These are phyloP conservation scores for Pleurozium schreberi DNA, from an alignment of 225 moss, liverwort and hornwort genomes.

Conservation along the genomic window DNA sequence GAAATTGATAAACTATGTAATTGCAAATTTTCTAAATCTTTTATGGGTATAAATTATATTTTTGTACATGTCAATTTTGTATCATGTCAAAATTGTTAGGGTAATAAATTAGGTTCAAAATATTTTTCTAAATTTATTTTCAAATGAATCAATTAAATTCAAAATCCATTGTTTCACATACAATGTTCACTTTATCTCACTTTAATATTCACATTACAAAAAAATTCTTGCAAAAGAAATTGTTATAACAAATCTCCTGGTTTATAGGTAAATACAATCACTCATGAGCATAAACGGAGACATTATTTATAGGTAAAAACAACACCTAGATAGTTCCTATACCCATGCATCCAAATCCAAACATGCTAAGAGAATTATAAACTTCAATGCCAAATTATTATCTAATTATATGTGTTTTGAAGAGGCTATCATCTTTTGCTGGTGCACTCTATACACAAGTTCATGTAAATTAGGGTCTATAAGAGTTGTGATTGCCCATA, in stretches of 20 bases:
- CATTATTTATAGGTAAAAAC: not conserved
- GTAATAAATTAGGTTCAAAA: not conserved
- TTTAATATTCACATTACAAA: not conserved
- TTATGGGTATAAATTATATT: not conserved
- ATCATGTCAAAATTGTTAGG: not conserved
- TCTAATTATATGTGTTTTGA: not conserved
- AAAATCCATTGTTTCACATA: not conserved
- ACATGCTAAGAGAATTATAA: too few relatives aligned
- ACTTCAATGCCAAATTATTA: not conserved
- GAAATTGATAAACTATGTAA: not conserved
- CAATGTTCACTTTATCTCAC: not conserved
- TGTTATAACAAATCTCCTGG: not conserved
- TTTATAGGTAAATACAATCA: fast-evolving
- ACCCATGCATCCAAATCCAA: not conserved
- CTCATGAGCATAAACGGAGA: not conserved
- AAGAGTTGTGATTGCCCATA: not conserved
- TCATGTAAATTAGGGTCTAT: fast-evolving
- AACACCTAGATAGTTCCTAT: too few relatives aligned
- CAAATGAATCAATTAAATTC: too few relatives aligned
- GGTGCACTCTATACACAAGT: fast-evolving
- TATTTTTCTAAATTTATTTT: not conserved
- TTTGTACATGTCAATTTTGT: fast-evolving
- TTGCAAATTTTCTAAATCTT: not conserved
- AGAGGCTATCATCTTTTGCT: not conserved
- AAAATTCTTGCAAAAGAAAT: too few relatives aligned